Base-by-base conservation (phyloP, 768 basidiomycete species). In the Serendipita vermifera region DNA sequence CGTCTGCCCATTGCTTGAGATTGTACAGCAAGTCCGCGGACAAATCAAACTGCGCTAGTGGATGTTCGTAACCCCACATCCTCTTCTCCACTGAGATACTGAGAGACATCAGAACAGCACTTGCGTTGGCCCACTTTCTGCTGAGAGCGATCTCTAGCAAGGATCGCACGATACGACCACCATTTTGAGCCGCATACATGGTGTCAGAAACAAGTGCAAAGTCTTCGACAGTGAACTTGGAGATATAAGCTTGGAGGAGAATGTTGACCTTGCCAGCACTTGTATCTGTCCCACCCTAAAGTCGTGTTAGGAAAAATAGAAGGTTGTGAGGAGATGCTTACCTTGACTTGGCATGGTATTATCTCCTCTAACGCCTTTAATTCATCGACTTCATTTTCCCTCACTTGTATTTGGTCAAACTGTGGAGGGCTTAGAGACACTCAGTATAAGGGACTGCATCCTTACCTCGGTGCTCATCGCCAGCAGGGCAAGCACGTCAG, bases 181-280 rank as follows among this genome's bases (percentile, higher is more conserved):
- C 87, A 63, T 98, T 99, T 65, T 97, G 93, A 22, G 92, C 87
- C 38, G 82, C 89, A 65, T 94, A 99, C 1, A 84, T 89, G 64
- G 81, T 85, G 65, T 99, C 96, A 0, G 96, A 98, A 5, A 98
- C 84, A 58, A 99, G 73, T 6, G 96, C 96, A 63, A 96, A 99
- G 69, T 99, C 96, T 59, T 96, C 86, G 13, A 96, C 72, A n/a
- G 73, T 71, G 39, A 79, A 75, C 41, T 77, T 72, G 33, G 91
- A 96, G 60, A 99, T 90, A 67, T 79, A 87, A 1, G 80, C 85
- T 70, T 99, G 96, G 20, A 99, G 73, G 15, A 98, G 76, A 59
- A 98, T 87, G 67, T 97, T 98, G 70, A 93, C 91, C 71, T 99
- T 99, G 46, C 80, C 89, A 68, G 73, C 80, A 58, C 76, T 77